Evolutionary conservation across 306 rosid genomes (phyloP).

Genomic region (Pueraria montana): DNA sequence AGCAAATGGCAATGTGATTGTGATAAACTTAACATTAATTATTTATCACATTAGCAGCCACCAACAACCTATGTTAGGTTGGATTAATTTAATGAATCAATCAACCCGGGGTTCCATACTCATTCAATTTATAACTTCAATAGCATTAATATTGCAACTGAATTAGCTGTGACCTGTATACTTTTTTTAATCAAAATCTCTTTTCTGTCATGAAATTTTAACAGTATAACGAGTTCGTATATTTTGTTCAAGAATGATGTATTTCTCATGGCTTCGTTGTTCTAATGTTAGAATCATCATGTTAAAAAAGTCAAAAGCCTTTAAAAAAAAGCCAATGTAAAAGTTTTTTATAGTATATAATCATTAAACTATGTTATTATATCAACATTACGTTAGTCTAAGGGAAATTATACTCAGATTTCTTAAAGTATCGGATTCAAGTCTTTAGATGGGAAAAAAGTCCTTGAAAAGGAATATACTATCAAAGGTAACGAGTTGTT

Average conservation of each 20-base stretch:
- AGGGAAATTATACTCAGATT: too few species aligned
- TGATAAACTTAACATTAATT: conserved; percentile 19
- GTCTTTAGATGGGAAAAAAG: too few species aligned
- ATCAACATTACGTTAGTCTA: too few species aligned
- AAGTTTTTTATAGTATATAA: too few species aligned
- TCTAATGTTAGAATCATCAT: background rate
- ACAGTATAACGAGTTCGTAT: background rate
- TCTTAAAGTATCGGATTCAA: too few species aligned
- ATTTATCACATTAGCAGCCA: background rate
- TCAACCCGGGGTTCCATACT: background rate
- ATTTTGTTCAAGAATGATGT: background rate
- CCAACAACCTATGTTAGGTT: background rate
- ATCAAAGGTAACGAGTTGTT: too few species aligned
- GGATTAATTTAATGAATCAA: conserved; percentile 31
- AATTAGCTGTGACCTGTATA: background rate
- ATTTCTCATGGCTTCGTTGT: conserved; percentile 2
- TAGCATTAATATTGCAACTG: conserved; percentile 22
- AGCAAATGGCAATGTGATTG: background rate
- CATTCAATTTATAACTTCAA: conserved; percentile 18
- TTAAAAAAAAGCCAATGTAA: background rate
- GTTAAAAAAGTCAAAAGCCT: background rate
- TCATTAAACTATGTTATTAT: too few species aligned
- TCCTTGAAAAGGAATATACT: too few species aligned
- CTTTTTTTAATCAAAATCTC: background rate
- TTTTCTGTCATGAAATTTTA: background rate